A percentile compares a stretch with the other conserved stretches of the same genome.
phyloP scores from a whole-genome alignment of 495 filamentous ascomycete genomes.

The Durotheca rogersii region DNA sequence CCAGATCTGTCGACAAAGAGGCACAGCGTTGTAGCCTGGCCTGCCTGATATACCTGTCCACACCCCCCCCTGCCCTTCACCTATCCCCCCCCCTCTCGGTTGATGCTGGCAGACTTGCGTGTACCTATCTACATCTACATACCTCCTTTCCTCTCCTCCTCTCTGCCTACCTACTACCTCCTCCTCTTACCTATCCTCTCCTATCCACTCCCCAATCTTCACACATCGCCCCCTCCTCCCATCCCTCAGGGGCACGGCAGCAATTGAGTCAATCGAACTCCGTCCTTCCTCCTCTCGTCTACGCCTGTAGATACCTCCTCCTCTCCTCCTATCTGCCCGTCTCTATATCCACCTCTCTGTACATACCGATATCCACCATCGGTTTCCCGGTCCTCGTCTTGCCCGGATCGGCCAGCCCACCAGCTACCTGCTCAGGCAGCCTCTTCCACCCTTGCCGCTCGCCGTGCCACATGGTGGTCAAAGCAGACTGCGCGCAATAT shows the following conservation, averaged over 20 bases:
- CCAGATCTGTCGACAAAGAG: no score
- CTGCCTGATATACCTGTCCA: no score
- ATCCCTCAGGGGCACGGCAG: neutral
- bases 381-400: no score
- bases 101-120: no score
- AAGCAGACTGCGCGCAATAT: neutral
- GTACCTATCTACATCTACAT: neutral
- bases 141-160: neutral
- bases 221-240: neutral
- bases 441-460: constrained; percentile 5
- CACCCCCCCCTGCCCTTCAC: no score
- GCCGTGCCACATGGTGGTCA: constrained; percentile 3
- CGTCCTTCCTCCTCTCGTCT: neutral
- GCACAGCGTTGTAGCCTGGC: no score
- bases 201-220: neutral
- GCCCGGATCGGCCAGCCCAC: no score
- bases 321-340: neutral
- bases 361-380: no score
- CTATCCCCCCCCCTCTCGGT: no score
- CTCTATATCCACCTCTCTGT: no score
- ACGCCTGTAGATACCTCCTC: neutral
- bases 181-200: neutral
- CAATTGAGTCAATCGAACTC: constrained; percentile 8
- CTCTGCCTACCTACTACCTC: neutral
- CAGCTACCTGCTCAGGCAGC: no score